A percentile compares a stretch with the other conserved stretches of the same genome.
These are phyloP conservation scores for Phlebopus sp. DNA, from an alignment of 1,284 basidiomycete species.

Conservation along the genomic window DNA sequence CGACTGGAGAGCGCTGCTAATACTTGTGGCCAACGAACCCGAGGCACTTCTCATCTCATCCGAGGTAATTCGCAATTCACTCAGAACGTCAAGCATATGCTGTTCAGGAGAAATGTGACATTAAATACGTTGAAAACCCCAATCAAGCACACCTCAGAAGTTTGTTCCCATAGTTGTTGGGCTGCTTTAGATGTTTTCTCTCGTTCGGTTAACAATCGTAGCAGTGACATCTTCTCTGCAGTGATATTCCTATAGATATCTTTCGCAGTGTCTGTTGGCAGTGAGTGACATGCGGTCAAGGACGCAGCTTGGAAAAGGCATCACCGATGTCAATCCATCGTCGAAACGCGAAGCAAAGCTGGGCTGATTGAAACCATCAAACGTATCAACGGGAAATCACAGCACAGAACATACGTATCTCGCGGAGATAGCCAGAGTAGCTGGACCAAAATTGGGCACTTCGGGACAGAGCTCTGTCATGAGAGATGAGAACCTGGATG, in stretches of 20 bases:
- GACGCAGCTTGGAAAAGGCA: conserved; percentile 9
- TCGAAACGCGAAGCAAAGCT: conserved; percentile 70
- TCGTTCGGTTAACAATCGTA: conserved; percentile 46
- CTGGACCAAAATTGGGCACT: conserved; percentile 81
- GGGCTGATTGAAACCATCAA: conserved; percentile 42
- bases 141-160: conserved; percentile 30
- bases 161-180: conserved; percentile 25
- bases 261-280: conserved; percentile 54
- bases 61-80: conserved; percentile 24
- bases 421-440: conserved; percentile 76
- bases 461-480: conserved; percentile 60
- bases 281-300: conserved; percentile 7
- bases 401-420: conserved; percentile 54
- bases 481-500: conserved; percentile 5
- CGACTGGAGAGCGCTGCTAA: conserved; percentile 18
- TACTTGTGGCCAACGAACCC: conserved; percentile 13
- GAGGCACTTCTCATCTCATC: conserved; percentile 20
- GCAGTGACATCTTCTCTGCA: conserved; percentile 50
- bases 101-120: conserved; percentile 13
- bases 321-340: conserved; percentile 70
- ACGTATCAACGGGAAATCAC: conserved; percentile 10
- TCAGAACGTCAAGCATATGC: conserved; percentile 29
- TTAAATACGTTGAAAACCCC: background rate
- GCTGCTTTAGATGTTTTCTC: conserved; percentile 37
- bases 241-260: conserved; percentile 67